Conservation (phyloP, 2,329 filamentous ascomycete genomes). For the Uncinocarpus reesii region DNA sequence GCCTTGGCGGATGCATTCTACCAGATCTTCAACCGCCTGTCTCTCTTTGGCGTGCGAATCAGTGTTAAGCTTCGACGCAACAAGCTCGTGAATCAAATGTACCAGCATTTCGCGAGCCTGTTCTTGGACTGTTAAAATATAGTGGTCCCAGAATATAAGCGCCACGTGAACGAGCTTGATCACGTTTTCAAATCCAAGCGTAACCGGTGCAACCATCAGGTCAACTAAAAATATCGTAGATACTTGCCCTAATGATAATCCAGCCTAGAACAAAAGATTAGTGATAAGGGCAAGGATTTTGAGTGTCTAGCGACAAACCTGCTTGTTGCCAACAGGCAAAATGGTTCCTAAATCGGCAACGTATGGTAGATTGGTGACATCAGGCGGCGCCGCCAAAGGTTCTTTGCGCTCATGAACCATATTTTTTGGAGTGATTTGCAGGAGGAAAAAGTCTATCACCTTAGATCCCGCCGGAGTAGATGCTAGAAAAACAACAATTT, state of each 20-base stretch:
- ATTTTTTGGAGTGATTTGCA: slow-evolving; percentile 87
- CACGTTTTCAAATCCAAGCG: slow-evolving; percentile 66
- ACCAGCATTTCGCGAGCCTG: slow-evolving; percentile 97
- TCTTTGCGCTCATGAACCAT: slow-evolving; percentile 89
- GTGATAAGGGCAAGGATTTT: slow-evolving; percentile 7
- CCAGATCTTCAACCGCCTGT: slow-evolving; percentile 71
- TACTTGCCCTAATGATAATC: slow-evolving; percentile 84
- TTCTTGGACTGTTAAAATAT: slow-evolving; percentile 87
- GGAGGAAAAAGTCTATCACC: slow-evolving; percentile 83
- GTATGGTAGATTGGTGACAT: slow-evolving; percentile 69
- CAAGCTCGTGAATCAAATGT: slow-evolving; percentile 89
- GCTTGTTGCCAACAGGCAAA: slow-evolving; percentile 79
- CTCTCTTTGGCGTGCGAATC: slow-evolving; percentile 57
- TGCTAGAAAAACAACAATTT: slow-evolving; percentile 92
- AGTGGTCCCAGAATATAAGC: slow-evolving; percentile 93
- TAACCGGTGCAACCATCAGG: slow-evolving; percentile 84
- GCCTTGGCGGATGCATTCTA: slow-evolving; percentile 75
- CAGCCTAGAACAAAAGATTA: slow-evolving; percentile 42
- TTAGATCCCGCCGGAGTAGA: slow-evolving; percentile 76
- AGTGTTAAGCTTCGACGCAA: slow-evolving; percentile 69
- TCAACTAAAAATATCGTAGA: slow-evolving; percentile 91
- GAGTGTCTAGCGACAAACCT: slow-evolving; percentile 37
- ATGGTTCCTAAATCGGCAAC: slow-evolving; percentile 73
- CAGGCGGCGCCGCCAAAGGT: slow-evolving; percentile 53
- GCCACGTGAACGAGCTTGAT: slow-evolving; percentile 83